Conservation (phyloP, 1,284 basidiomycete genomes). For the Phaffia rhodozyma region DNA sequence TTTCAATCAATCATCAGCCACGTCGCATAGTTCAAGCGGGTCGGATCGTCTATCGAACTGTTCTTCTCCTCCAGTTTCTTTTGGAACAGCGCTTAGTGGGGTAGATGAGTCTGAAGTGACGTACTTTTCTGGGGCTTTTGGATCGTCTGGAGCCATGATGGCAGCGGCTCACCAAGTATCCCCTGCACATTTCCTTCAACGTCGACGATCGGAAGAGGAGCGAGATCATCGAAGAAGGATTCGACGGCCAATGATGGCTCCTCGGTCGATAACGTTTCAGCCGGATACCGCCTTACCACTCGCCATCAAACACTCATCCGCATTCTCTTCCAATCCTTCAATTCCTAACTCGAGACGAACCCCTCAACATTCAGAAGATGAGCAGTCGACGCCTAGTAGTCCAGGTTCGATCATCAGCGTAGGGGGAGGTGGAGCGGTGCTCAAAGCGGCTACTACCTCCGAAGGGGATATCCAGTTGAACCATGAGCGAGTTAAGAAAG, state of each 20-base stretch:
- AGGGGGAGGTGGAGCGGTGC: constrained; percentile 40
- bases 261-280: constrained; percentile 31
- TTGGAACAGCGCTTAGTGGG: constrained; percentile 8
- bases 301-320: constrained; percentile 8
- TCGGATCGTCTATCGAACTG: neutral
- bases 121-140: constrained; percentile 10
- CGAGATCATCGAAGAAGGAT: constrained; percentile 19
- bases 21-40: too few relatives aligned
- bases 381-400: constrained; percentile 18
- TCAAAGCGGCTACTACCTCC: constrained; percentile 34
- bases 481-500: constrained; percentile 25
- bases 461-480: constrained; percentile 24
- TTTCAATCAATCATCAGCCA: neutral
- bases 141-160: neutral
- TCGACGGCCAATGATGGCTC: constrained; percentile 28
- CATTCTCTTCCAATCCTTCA: neutral
- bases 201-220: constrained; percentile 33
- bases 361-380: constrained; percentile 21
- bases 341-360: constrained; percentile 26
- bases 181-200: constrained; percentile 21
- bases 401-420: constrained; percentile 37
- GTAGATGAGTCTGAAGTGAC: constrained; percentile 8
- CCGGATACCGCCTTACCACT: constrained; percentile 13
- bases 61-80: neutral
- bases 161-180: constrained; percentile 13